Percentiles rank a stretch among this genome's conserved stretches.
Conservation (phyloP, 192 early-diverging fungal species). For the Gigaspora rosea region DNA sequence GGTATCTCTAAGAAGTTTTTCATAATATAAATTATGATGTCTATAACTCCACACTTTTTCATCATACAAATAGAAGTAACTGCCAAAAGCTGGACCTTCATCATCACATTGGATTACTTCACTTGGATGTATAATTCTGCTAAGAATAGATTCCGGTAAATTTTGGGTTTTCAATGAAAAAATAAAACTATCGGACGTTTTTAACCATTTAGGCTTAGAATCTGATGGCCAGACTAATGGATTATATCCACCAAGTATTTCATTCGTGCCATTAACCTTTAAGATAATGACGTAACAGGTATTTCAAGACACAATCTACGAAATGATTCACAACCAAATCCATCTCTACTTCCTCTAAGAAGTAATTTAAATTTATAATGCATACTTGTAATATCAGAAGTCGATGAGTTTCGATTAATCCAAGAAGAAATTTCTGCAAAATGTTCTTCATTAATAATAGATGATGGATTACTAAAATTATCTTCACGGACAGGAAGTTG, state of each 20-base stretch:
- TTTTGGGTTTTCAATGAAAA: not conserved
- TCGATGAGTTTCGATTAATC: not conserved
- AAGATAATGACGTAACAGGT: not conserved
- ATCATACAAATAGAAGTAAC: not conserved
- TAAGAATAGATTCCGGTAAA: not conserved
- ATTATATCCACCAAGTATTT: constrained; percentile 26
- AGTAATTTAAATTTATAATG: not conserved
- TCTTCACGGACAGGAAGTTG: not conserved
- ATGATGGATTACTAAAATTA: not conserved
- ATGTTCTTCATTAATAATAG: not conserved
- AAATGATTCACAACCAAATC: not conserved
- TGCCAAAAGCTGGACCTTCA: not conserved
- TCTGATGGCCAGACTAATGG: not conserved
- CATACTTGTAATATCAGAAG: not conserved
- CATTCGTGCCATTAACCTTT: constrained; percentile 10
- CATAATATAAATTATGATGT: not conserved
- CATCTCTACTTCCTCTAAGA: not conserved
- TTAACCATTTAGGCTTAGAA: not conserved
- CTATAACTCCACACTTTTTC: not conserved
- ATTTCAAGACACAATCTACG: not conserved
- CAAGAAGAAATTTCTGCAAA: not conserved
- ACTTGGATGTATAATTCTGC: not conserved
- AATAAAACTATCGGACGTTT: constrained; percentile 2
- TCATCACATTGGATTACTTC: not conserved
- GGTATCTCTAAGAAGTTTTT: not conserved